phyloP scores from a whole-genome alignment of 2,329 filamentous ascomycete genomes.

The Thermothelomyces thermophilus region DNA sequence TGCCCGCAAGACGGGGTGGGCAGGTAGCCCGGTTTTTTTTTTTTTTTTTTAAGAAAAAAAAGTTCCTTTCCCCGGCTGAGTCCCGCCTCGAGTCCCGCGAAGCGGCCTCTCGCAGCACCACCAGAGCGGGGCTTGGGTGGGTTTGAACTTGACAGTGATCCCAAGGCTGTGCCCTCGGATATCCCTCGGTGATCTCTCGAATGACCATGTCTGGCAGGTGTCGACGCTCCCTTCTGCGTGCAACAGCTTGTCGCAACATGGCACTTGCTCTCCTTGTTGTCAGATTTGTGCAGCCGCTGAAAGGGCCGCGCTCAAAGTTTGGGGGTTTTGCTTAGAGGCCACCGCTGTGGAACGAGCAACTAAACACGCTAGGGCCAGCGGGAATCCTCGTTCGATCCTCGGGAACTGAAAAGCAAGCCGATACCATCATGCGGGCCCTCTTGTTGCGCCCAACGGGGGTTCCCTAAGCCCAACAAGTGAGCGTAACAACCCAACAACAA shows the following conservation, averaged over 20 bases:
- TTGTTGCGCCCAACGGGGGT: constrained; percentile 13
- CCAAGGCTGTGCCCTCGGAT: constrained; percentile 32
- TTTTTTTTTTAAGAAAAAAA: too few species aligned
- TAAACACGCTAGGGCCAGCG: constrained; percentile 16
- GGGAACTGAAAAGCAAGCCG: constrained; percentile 7
- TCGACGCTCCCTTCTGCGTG: constrained; percentile 15
- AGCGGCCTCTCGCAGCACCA: constrained; percentile 21
- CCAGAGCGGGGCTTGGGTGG: constrained; percentile 23
- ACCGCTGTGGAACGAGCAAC: constrained; percentile 8
- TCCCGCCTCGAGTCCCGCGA: constrained; percentile 10
- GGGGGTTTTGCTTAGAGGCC: background rate
- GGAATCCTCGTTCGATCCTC: constrained; percentile 10
- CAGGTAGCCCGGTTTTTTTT: constrained; percentile 13
- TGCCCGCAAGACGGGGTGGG: constrained; percentile 6
- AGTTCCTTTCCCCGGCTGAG: constrained; percentile 22
- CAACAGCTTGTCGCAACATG: constrained; percentile 8
- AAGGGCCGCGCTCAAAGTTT: background rate
- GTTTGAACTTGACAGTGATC: constrained; percentile 24
- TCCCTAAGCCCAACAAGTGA: constrained; percentile 12
- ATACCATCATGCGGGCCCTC: constrained; percentile 10
- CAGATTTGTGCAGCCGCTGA: constrained; percentile 12
- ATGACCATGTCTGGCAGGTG: background rate
- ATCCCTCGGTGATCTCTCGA: constrained; percentile 14
- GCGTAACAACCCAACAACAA: constrained; percentile 14
- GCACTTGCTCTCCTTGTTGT: constrained; percentile 16